Conservation (phyloP, 2,329 filamentous ascomycete genomes). For the Orbilia ellipsospora region DNA sequence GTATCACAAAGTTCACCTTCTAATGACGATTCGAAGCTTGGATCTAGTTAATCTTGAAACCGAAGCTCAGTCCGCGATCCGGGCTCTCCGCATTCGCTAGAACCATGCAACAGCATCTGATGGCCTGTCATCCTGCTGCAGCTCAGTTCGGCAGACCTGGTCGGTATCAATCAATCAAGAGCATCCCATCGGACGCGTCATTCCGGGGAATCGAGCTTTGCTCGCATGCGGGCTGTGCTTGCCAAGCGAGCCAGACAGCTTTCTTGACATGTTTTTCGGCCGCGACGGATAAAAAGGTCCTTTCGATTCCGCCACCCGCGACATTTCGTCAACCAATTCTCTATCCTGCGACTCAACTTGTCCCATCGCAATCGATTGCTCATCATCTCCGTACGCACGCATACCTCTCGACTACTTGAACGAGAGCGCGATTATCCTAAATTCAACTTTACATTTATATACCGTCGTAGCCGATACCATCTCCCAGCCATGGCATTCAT, state of each 20-base stretch:
- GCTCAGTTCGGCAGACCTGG: too few relatives aligned
- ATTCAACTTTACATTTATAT: not conserved
- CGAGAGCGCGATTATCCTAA: not conserved
- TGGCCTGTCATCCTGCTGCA: too few relatives aligned
- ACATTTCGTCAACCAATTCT: too few relatives aligned
- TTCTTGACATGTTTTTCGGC: conserved; percentile 22
- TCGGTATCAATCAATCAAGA: not conserved
- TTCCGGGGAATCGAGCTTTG: conserved; percentile 8
- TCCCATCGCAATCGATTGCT: too few relatives aligned
- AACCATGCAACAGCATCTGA: too few relatives aligned
- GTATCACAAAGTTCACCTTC: too few relatives aligned
- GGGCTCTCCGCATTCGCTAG: too few relatives aligned
- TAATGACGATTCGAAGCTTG: too few relatives aligned
- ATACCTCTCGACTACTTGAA: not conserved
- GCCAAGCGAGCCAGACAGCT: conserved; percentile 18
- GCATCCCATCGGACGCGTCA: conserved; percentile 43
- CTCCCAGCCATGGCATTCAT: conserved; percentile 46
- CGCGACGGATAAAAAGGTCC: conserved; percentile 44
- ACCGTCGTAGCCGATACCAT: not conserved
- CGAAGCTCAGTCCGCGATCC: too few relatives aligned
- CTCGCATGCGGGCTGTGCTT: conserved; percentile 25
- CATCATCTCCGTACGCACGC: not conserved
- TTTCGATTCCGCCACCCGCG: conserved; percentile 27
- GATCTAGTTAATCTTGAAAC: too few relatives aligned
- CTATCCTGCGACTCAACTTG: too few relatives aligned